Evolutionary conservation across 768 basidiomycete genomes (phyloP), one percentile per base, ranked within the genome.

Genomic region (Calocera cornea): DNA sequence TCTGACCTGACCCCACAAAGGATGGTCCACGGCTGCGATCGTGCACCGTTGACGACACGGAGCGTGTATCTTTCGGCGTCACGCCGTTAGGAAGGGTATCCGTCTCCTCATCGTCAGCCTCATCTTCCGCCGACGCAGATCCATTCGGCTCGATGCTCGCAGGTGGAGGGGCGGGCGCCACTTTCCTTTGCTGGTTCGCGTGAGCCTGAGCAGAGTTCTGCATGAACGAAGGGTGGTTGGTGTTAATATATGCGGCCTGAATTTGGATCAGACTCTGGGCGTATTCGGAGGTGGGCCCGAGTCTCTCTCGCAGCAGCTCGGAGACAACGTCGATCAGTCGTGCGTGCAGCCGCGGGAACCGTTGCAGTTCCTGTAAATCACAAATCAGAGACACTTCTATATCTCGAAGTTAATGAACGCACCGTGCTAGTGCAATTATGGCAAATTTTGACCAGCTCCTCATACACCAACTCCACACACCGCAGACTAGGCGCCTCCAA

Each of bases 201-300:
- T 38, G 64, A 8, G 34, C 64, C 34, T 34, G 19, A 8, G 88
- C 84, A 38, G 90, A 89, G 11, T 90, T 89, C 22, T 88, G 81
- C 67, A 95, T 87, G 77, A 97, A 98, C 34, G 90, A 84, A 5
- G 97, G 97, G 75, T 99, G 97, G 76, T 98, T 98, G 67, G 95
- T 98, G 76, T 99, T 99, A 82, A 99, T 98, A 75, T 99, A 99
- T 12, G 97, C 95, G 1, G 93, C 93, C 77, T 99, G 97, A 64
- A 99, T 99, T 72, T 88, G 86, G 72, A 99, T 97, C 72, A 99
- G 81, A 74, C 91, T 94, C 71, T 92, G 90, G 0, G 95, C 89
- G 76, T 98, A 98, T n/a, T 94, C 90, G 1, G 92, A 93, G 0
- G 97, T 97, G 0, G 97, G 97, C 0, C 95, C 95, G 16, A 99